Conservation (phyloP, 192 early-diverging fungal species). For the Coemansia sp. region DNA sequence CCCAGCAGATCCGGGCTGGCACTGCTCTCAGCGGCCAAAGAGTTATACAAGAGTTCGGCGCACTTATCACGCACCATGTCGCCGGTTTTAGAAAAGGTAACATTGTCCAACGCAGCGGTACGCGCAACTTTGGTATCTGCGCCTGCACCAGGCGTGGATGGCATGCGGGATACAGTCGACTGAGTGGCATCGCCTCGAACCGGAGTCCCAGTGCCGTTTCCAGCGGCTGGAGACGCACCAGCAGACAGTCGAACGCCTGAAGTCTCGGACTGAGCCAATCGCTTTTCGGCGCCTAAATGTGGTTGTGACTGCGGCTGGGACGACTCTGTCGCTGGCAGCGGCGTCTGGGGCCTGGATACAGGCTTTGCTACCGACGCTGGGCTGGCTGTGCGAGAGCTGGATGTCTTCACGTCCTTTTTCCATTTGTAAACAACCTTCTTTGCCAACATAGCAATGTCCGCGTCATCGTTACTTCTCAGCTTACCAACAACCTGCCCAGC, state of each 20-base stretch:
- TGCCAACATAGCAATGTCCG: conserved; percentile 59
- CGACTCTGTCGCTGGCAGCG: conserved; percentile 5
- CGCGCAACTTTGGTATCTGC: conserved; percentile 11
- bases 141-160: background rate
- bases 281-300: background rate
- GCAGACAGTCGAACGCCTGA: background rate
- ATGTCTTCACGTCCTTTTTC: conserved; percentile 68
- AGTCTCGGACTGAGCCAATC: background rate
- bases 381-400: conserved; percentile 27
- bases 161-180: background rate
- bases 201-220: conserved; percentile 1
- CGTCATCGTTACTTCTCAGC: conserved; percentile 63
- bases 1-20: conserved; percentile 56
- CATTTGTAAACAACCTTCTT: conserved; percentile 79
- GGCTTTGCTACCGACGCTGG: conserved; percentile 7
- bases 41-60: conserved; percentile 79
- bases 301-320: background rate
- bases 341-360: conserved; percentile 28
- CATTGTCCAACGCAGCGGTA: conserved; percentile 44
- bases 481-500: conserved; percentile 78
- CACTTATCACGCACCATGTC: conserved; percentile 72
- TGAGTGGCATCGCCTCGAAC: background rate
- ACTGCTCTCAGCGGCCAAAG: conserved; percentile 57
- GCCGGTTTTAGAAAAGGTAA: conserved; percentile 53
- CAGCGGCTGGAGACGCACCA: background rate